Conservation (phyloP, 228 moss, liverwort and hornwort genomes). For the Sphagnum fallax region DNA sequence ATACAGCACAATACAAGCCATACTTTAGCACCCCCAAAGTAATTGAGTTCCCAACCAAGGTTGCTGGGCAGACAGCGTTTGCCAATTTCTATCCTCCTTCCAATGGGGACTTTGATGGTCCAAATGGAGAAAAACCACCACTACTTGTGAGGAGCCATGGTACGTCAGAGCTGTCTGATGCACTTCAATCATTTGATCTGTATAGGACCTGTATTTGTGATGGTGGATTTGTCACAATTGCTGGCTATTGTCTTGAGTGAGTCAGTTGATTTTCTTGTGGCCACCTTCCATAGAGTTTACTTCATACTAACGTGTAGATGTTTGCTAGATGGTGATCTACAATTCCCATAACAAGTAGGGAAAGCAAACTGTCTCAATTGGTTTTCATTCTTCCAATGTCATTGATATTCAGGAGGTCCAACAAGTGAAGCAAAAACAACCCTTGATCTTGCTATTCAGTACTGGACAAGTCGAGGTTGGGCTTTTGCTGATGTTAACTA, state of each 20-base stretch:
- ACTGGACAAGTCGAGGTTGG: conserved; percentile 96
- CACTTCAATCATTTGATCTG: neutral
- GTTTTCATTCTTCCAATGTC: no score
- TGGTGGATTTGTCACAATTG: neutral
- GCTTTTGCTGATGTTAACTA: conserved; percentile 93
- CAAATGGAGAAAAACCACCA: conserved; percentile 69
- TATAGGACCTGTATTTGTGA: neutral
- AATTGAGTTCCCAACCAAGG: conserved; percentile 69
- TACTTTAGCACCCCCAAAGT: conserved; percentile 79
- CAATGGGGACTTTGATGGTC: conserved; percentile 58
- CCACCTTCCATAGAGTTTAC: no score
- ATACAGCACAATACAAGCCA: conserved; percentile 54
- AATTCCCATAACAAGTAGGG: no score
- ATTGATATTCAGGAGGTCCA: conserved; percentile 55
- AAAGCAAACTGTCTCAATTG: no score
- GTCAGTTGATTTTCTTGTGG: no score
- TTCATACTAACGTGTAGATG: no score
- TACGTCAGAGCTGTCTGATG: conserved; percentile 14
- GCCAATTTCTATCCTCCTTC: conserved; percentile 76
- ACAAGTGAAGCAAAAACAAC: conserved; percentile 59
- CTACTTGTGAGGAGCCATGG: conserved; percentile 87
- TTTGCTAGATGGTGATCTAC: no score
- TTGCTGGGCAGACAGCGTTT: conserved; percentile 73
- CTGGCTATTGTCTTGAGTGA: no score
- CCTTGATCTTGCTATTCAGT: conserved; percentile 67